Base-by-base conservation (phyloP, 2,329 filamentous ascomycete species). In the Colletotrichum euphorbiae region DNA sequence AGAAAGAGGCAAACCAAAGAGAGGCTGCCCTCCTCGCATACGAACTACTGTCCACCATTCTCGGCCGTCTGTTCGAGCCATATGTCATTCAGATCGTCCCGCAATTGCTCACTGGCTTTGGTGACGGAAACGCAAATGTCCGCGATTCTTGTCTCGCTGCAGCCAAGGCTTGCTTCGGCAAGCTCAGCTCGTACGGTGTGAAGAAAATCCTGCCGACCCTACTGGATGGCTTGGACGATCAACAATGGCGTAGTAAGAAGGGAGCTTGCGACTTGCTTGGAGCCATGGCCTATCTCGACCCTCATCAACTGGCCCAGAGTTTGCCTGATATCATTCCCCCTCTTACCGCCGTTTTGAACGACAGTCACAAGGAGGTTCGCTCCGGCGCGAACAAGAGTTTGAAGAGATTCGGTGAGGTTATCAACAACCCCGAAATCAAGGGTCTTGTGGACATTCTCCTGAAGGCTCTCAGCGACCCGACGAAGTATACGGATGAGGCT, bases 201-300 rank as follows among this genome's bases (percentile, higher is more conserved):
- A 97, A 97, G 81, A 88, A 96, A 76, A 94, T 99, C 71, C 84
- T 99, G 71, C 96, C 96, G 3, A 97, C 93, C 12, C 87, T 99
- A 7, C 87, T 99, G 2, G 90, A 96, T 71, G 96, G 97, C 66
- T 88, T 99, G 9, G 94, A 98, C 71, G 96, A 99, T 71, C 89
- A 93, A 60, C 95, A 98, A 78, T 99, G 96, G 96, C 91, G 96
- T 75, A 98, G 94, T 82, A 98, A 99, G 81, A 97, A 97, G 82
- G 96, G 97, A 73, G 96, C 96, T 61, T 99, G 96, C 76, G 96
- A 99, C 77, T 90, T 97, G 28, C 87, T 99, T 13, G 96, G 96
- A 77, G 96, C 96, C 70, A 99, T 99, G 96, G 97, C 96, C 5
- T 99, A 99, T 77, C 88, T 99, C 36, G 96, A 98, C 77, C 95